These are phyloP conservation scores for Xylariaceae sp. DNA, from an alignment of 2,329 filamentous ascomycete genomes.

Conservation along the genomic window DNA sequence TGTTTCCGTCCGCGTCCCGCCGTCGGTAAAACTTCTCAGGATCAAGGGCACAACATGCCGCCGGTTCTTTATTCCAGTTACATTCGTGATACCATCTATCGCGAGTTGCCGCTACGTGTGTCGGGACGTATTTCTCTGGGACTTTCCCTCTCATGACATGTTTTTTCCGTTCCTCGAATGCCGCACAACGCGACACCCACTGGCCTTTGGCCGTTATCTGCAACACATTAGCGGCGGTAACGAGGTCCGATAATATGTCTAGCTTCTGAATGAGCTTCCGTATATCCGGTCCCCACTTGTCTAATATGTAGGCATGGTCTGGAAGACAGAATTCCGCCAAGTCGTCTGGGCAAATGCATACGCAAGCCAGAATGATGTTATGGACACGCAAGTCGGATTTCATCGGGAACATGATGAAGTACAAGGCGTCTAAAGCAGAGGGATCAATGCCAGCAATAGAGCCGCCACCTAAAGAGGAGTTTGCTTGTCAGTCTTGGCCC, in stretches of 20 bases:
- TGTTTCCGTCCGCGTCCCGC: background rate
- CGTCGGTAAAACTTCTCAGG: background rate
- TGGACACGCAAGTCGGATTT: background rate
- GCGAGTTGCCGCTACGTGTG: background rate
- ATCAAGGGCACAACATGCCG: background rate
- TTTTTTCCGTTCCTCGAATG: background rate
- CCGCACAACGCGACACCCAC: background rate
- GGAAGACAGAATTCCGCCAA: background rate
- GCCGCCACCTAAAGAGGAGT: background rate
- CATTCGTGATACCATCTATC: background rate
- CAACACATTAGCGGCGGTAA: background rate
- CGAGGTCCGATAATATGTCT: background rate
- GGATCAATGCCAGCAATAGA: background rate
- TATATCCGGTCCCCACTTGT: constrained; percentile 1
- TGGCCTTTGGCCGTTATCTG: background rate
- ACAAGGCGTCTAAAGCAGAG: constrained; percentile 1
- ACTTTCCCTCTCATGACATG: background rate
- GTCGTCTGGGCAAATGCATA: background rate
- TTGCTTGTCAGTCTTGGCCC: background rate
- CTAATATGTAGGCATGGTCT: background rate
- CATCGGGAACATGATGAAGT: background rate
- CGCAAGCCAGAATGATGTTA: constrained; percentile 8
- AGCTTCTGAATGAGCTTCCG: background rate
- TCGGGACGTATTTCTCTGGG: background rate
- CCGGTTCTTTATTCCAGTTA: background rate